These are phyloP conservation scores for Akebia trifoliata DNA, from an alignment of 164 flowering plant species.

Conservation along the genomic window DNA sequence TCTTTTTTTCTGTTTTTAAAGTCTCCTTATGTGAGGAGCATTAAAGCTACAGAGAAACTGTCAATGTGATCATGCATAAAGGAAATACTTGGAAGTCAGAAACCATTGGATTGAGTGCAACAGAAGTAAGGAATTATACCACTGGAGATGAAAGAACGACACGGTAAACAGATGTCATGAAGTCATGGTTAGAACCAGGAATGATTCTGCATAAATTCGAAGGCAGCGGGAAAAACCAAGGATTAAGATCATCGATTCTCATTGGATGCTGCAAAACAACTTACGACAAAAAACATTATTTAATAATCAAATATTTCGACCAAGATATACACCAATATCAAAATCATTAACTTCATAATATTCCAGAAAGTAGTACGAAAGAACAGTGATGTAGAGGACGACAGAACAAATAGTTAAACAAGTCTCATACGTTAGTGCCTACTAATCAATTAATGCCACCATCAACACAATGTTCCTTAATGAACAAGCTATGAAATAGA, in stretches of 20 bases:
- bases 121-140: conserved; percentile 39
- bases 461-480: conserved; percentile 5
- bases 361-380: no score
- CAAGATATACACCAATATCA: background rate
- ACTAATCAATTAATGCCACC: no score
- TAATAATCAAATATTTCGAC: background rate
- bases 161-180: conserved; percentile 59
- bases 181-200: conserved; percentile 93
- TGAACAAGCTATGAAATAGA: background rate
- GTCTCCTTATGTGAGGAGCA: no score
- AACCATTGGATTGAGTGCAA: background rate
- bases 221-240: conserved; percentile 90
- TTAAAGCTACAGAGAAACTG: no score
- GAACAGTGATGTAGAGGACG: no score
- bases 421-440: no score
- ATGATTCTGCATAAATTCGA: conserved; percentile 44
- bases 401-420: no score
- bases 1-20: no score
- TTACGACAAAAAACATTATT: background rate
- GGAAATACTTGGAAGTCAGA: background rate
- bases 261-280: conserved; percentile 42
- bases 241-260: conserved; percentile 57
- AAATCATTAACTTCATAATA: no score
- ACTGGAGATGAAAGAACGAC: conserved; percentile 88
- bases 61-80: background rate